Conservation (phyloP, 1,284 basidiomycete genomes). For the Irpex sp. region DNA sequence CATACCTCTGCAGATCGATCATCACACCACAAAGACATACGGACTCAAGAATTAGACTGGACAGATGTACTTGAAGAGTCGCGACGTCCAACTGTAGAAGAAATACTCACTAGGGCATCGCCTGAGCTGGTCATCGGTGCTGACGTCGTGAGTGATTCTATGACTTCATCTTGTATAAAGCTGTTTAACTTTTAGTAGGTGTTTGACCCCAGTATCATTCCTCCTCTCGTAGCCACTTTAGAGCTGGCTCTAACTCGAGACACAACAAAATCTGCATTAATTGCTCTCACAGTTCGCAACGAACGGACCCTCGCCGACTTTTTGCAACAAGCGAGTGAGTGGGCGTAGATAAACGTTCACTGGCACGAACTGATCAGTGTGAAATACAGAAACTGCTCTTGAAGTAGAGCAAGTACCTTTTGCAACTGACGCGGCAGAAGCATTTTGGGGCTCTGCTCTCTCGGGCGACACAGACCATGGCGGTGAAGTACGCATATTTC, state of each 20-base stretch:
- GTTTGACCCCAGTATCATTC: conserved; percentile 63
- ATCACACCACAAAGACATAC: conserved; percentile 40
- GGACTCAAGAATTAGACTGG: conserved; percentile 59
- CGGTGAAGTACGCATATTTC: conserved; percentile 10
- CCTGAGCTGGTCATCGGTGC: conserved; percentile 65
- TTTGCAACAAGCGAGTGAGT: conserved; percentile 34
- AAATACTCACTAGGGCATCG: conserved; percentile 38
- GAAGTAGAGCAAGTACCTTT: neutral
- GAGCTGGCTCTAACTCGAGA: conserved; percentile 38
- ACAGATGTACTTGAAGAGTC: conserved; percentile 42
- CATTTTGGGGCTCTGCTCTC: conserved; percentile 4
- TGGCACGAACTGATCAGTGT: neutral
- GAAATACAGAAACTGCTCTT: neutral
- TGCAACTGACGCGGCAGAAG: neutral
- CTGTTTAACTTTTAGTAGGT: conserved; percentile 38
- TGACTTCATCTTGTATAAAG: neutral
- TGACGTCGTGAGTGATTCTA: conserved; percentile 49
- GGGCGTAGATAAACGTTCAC: neutral
- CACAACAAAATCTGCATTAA: conserved; percentile 33
- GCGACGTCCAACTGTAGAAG: conserved; percentile 19
- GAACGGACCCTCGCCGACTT: conserved; percentile 39
- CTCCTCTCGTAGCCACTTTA: conserved; percentile 52
- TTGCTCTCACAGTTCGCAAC: conserved; percentile 58
- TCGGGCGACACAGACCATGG: neutral
- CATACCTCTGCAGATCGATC: conserved; percentile 42